Evolutionary conservation across 371 early-diverging fungal species (phyloP).

Genomic region (Apophysomyces elegans): DNA sequence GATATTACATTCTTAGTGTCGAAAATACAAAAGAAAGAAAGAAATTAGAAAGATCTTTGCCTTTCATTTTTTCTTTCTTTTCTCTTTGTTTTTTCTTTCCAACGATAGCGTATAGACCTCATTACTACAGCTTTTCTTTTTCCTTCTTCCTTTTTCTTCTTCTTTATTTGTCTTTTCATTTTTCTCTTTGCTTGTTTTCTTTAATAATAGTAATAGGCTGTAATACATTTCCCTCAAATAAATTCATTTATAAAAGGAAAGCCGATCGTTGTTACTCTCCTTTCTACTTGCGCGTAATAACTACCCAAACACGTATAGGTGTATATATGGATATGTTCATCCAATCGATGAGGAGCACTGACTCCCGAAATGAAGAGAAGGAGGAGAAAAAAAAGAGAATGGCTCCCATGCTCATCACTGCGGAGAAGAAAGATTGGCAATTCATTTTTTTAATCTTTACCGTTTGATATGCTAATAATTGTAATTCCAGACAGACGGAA

Average conservation of each 20-base stretch:
- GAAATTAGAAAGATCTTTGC: neutral
- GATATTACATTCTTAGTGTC: too few relatives aligned
- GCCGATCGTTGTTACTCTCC: neutral
- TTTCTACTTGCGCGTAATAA: neutral
- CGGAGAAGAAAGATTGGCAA: neutral
- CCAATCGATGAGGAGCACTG: neutral
- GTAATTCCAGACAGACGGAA: neutral
- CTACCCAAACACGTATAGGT: neutral
- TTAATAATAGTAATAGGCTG: too few relatives aligned
- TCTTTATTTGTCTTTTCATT: too few relatives aligned
- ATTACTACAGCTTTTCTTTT: neutral
- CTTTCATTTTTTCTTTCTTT: too few relatives aligned
- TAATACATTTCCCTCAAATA: neutral
- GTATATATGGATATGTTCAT: neutral
- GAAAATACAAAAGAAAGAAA: neutral
- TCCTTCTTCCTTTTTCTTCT: neutral
- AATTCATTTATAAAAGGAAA: neutral
- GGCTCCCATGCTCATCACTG: neutral
- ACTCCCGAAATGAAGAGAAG: conserved; percentile 6
- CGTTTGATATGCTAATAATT: too few relatives aligned
- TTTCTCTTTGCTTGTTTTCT: too few relatives aligned
- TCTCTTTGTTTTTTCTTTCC: too few relatives aligned
- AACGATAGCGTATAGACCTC: neutral
- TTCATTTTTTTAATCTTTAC: neutral
- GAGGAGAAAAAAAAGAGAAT: neutral